phyloP scores from a whole-genome alignment of 306 rosid genomes.

The Canavalia ensiformis region DNA sequence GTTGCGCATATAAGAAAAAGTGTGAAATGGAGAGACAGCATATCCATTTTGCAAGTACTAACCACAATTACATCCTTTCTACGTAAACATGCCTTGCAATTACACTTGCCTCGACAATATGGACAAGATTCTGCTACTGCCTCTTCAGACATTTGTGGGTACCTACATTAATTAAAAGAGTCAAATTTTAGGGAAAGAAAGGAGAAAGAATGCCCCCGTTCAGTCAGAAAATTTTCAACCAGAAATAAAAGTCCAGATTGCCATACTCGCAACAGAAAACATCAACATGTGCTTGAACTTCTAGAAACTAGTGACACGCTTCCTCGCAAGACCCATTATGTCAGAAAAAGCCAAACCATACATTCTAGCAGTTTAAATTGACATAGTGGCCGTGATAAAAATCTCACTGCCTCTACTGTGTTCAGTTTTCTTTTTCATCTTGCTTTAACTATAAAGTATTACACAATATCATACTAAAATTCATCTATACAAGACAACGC shows the following conservation, averaged over 20 bases:
- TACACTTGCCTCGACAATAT: constrained; percentile 39
- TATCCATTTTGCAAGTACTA: constrained; percentile 28
- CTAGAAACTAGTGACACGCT: not conserved
- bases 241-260: not conserved
- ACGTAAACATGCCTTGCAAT: constrained; percentile 47
- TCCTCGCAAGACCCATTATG: not conserved
- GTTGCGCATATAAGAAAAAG: constrained; percentile 3
- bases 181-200: constrained; percentile 9
- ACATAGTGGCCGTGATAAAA: not conserved
- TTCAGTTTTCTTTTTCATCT: not conserved
- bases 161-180: constrained; percentile 22
- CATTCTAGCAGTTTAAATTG: constrained; percentile 9
- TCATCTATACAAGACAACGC: not conserved
- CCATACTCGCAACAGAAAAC: not conserved
- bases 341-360: not conserved
- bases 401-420: not conserved
- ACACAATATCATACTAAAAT: not conserved
- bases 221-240: constrained; percentile 10
- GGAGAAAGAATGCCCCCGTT: not conserved
- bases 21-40: not conserved
- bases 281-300: not conserved
- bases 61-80: constrained; percentile 8
- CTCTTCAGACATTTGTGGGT: constrained; percentile 40
- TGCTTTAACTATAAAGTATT: not conserved
- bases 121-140: constrained; percentile 45